Base-by-base conservation (phyloP, 495 filamentous ascomycete species). In the Podospora pseudopauciseta region DNA sequence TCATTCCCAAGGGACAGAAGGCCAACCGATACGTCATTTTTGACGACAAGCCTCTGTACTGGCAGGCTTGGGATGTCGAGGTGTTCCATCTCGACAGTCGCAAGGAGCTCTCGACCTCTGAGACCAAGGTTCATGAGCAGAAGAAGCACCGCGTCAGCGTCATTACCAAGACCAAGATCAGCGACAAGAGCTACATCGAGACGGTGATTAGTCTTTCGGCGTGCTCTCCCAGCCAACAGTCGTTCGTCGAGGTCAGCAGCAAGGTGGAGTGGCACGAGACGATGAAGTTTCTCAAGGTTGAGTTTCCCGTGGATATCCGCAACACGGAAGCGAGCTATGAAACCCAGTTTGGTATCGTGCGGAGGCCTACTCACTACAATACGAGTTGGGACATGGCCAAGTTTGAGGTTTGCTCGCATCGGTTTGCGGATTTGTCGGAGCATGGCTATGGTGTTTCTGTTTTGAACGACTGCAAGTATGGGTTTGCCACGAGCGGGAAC, bases 11-110 rank as follows among this genome's bases (percentile, higher is more conserved):
- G 68, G 93, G 90, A 66, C 83, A 85, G 5, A 95, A 92, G 77
- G 94, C 92, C 59, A 94, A 93, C 64, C 94, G 97, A 74, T 84
- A 97, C 7, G 93, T 99, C 67, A 90, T 98, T 63, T 97, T 96
- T 75, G 95, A 99, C 74, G 95, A 99, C 79, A 97, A 98, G 80
- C 95, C 95, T 19, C 85, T 98, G 20, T 96, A 97, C 80, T 99
- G 95, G 95, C 94, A 99, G 80, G 95, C 94, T 1, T 99, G 95
- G 95, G 95, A 99, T 78, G 93, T 97, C 39, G 95, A 99, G 77
- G 92, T 98, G 59, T 99, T 90, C 81, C 95, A 98, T 69, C 86
- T 97, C 26, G 90, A 93, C 65, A 94, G 92, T 0, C 88, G 95
- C 62, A 86, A 91, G 70, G 92, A 92, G 72, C 81, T 99, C 5